Conservation (phyloP, 2,329 filamentous ascomycete genomes). For the Emmonsiellopsis sp. region DNA sequence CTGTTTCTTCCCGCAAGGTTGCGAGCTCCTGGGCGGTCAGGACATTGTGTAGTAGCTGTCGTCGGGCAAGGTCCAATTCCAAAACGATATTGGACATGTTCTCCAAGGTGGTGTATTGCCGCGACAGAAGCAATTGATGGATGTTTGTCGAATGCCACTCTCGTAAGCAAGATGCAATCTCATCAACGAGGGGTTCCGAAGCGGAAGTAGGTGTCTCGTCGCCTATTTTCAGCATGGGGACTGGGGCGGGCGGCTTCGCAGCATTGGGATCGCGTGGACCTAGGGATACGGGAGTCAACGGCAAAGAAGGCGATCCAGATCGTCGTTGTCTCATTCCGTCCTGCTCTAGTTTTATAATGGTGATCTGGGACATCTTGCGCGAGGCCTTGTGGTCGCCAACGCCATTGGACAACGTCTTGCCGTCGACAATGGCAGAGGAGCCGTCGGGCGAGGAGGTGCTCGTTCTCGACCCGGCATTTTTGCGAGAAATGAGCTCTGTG, state of each 20-base stretch:
- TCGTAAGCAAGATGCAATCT: slow-evolving; percentile 90
- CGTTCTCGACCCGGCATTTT: slow-evolving; percentile 17
- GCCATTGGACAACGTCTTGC: slow-evolving; percentile 11
- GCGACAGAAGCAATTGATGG: slow-evolving; percentile 76
- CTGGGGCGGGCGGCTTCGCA: slow-evolving; percentile 72
- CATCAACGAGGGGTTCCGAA: slow-evolving; percentile 87
- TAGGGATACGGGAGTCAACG: slow-evolving; percentile 26
- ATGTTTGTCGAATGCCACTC: slow-evolving; percentile 98
- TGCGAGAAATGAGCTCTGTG: slow-evolving; percentile 26
- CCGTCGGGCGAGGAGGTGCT: slow-evolving; percentile 17
- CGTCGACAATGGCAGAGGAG: neutral
- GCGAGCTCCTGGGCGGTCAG: slow-evolving; percentile 77
- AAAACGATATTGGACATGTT: slow-evolving; percentile 71
- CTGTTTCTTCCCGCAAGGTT: slow-evolving; percentile 74
- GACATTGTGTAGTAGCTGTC: slow-evolving; percentile 89
- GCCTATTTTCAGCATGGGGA: slow-evolving; percentile 95
- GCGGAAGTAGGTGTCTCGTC: slow-evolving; percentile 89
- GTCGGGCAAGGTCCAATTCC: slow-evolving; percentile 72
- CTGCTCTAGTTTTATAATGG: slow-evolving; percentile 29
- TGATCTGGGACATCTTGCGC: slow-evolving; percentile 32
- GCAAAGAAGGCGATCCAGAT: slow-evolving; percentile 22
- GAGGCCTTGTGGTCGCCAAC: slow-evolving; percentile 24
- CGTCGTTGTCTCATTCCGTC: slow-evolving; percentile 23
- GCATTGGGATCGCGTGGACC: slow-evolving; percentile 52
- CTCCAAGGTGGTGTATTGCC: slow-evolving; percentile 73